Evolutionary conservation across 768 basidiomycete genomes (phyloP), one percentile per base, ranked within the genome.

Genomic region (Rhizopogon rudus): DNA sequence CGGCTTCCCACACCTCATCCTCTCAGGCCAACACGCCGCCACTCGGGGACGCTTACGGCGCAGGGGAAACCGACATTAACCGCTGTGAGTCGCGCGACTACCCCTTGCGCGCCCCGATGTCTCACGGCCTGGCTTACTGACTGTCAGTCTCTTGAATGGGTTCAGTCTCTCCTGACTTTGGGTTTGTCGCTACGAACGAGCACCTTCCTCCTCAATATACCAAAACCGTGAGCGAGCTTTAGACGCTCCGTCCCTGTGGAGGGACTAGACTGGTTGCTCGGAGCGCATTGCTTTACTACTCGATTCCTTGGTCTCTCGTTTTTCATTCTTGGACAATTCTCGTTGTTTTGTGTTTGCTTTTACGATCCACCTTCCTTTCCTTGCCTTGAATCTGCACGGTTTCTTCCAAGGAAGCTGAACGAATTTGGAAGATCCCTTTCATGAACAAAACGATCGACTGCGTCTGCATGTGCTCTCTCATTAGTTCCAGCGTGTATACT

Each of bases 11-110:
- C 62, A 83, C 87, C 3, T 87, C 85, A 31, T 88, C 86, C 33
- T 87, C 87, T 33, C 87, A 89, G 68, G 90, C 89, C 52, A 88
- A 89, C 67, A 92, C 89, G 28, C 87, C 87, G 35, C 89, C 88
- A 25, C 80, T 87, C 54, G 74, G 71, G 45, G 79, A 85, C 55
- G 83, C 85, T 52, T 83, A 78, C 57, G 86, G 83, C 54, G 78
- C 78, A 61, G 77, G 79, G 42, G 86, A 86, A 60, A 84, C 87
- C 54, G 87, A 88, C 71, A 87, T 91, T 68, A 87, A 84, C 67
- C 83, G 89, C 71, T 91, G 89, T 91, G 75, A 86, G 89, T 87
- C 59, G 63, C 55, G 52, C 41, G 33, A 43, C 35, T 54, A 33
- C 50, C 50, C 58, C 54, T 63, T 53, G 54, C 55, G 40, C 61